A percentile compares a stretch with the other conserved stretches of the same genome.
phyloP scores from a whole-genome alignment of 2,329 filamentous ascomycete genomes.

The Biscogniauxia marginata region DNA sequence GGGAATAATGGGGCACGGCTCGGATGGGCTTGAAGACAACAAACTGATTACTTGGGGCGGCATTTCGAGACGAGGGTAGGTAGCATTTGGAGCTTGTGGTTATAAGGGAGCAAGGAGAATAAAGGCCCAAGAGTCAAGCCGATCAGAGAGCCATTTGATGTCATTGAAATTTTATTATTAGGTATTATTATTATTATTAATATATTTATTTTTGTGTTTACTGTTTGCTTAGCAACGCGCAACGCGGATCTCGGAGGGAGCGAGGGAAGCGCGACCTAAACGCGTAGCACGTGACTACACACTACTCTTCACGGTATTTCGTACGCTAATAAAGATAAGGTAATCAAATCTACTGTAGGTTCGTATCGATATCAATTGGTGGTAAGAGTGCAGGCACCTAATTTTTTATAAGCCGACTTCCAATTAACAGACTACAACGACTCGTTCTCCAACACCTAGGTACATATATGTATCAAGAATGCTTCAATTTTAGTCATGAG shows the following conservation, averaged over 20 bases:
- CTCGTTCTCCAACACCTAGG: no score
- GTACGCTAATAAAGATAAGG: no score
- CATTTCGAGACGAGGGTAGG: constrained; percentile 24
- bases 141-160: no score
- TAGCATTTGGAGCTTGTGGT: neutral
- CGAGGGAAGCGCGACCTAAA: neutral
- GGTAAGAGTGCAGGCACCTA: no score
- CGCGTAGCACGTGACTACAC: constrained; percentile 5
- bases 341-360: no score
- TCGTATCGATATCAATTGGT: no score
- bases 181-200: neutral
- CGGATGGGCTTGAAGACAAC: constrained; percentile 33
- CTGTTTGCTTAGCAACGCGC: neutral
- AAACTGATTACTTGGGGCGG: constrained; percentile 36
- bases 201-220: neutral
- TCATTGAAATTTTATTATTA: neutral
- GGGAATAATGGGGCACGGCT: constrained; percentile 8
- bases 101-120: constrained; percentile 1
- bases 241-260: neutral
- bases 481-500: no score
- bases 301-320: no score
- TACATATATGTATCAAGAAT: no score
- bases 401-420: no score
- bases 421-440: no score
- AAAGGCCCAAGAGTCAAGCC: no score